Evolutionary conservation across 2,329 filamentous ascomycete genomes (phyloP).

Genomic region (Nemania diffusa): DNA sequence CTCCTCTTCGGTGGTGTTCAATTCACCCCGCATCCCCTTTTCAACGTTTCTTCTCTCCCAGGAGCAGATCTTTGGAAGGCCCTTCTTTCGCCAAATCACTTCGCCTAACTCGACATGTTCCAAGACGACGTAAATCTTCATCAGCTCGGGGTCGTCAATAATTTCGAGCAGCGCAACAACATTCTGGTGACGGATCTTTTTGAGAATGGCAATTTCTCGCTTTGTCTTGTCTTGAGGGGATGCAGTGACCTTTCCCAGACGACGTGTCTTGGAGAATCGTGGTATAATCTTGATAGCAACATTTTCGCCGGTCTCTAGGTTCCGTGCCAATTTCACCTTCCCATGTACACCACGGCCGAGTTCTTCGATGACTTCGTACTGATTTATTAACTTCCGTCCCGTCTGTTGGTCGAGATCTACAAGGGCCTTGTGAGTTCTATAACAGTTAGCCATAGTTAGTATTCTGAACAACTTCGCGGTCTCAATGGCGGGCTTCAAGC

Average conservation of each 20-base stretch:
- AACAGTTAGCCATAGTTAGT: conserved; percentile 30
- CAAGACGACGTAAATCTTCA: conserved; percentile 98
- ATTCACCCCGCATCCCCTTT: conserved; percentile 71
- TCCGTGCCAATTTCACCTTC: conserved; percentile 94
- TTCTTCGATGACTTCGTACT: conserved; percentile 97
- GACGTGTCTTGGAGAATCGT: conserved; percentile 90
- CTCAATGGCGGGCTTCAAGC: background rate
- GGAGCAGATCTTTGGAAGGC: conserved; percentile 81
- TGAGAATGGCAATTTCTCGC: conserved; percentile 95
- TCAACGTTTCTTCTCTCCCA: conserved; percentile 86
- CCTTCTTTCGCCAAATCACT: conserved; percentile 92
- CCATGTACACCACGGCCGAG: conserved; percentile 95
- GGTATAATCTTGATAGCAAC: conserved; percentile 99
- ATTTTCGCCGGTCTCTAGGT: conserved; percentile 77
- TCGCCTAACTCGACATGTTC: conserved; percentile 96
- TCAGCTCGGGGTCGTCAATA: conserved; percentile 94
- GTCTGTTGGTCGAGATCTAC: conserved; percentile 90
- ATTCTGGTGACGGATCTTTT: conserved; percentile 98
- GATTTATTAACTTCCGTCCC: conserved; percentile 95
- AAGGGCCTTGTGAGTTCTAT: conserved; percentile 85
- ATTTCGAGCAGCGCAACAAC: conserved; percentile 95
- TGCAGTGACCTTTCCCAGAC: conserved; percentile 83
- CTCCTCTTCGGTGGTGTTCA: conserved; percentile 69
- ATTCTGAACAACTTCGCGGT: background rate
- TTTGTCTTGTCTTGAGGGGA: conserved; percentile 83